Evolutionary conservation across 2,329 filamentous ascomycete genomes (phyloP).

Genomic region (Myrmaecium sp.): DNA sequence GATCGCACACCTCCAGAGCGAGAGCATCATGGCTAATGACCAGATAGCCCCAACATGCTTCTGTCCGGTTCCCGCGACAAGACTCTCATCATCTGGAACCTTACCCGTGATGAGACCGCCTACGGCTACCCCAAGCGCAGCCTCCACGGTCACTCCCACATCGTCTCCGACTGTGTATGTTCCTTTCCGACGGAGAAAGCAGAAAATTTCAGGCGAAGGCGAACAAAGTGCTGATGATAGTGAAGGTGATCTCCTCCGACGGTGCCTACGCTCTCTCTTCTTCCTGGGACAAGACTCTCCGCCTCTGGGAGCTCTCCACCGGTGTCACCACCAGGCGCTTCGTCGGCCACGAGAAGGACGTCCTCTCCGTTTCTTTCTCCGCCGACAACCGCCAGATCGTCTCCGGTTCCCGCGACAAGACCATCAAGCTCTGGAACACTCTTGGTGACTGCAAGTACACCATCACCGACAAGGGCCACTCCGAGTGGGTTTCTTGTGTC

Average conservation of each 20-base stretch:
- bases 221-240: conserved; percentile 14
- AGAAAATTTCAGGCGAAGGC: conserved; percentile 7
- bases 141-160: conserved; percentile 98
- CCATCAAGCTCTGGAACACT: conserved; percentile 99
- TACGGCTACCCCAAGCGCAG: conserved; percentile 99
- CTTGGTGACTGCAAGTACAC: conserved; percentile 99
- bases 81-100: conserved; percentile 99
- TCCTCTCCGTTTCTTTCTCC: conserved; percentile 98
- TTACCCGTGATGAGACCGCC: conserved; percentile 93
- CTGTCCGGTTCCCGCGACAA: conserved; percentile 95
- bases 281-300: conserved; percentile 99
- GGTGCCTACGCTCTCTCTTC: conserved; percentile 97
- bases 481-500: conserved; percentile 98
- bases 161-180: conserved; percentile 99
- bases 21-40: conserved; percentile 14
- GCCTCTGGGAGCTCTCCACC: conserved; percentile 96
- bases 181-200: conserved; percentile 7
- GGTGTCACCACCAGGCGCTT: conserved; percentile 96
- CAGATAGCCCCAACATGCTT: conserved; percentile 88
- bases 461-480: conserved; percentile 99
- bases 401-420: conserved; percentile 92
- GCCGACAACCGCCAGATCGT: conserved; percentile 99
- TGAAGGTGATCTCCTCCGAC: conserved; percentile 94
- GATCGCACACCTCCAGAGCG: conserved; percentile 6
- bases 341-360: conserved; percentile 98